These are phyloP conservation scores for Crucihimalaya himalaica DNA, from an alignment of 345 rosid species.

Conservation along the genomic window DNA sequence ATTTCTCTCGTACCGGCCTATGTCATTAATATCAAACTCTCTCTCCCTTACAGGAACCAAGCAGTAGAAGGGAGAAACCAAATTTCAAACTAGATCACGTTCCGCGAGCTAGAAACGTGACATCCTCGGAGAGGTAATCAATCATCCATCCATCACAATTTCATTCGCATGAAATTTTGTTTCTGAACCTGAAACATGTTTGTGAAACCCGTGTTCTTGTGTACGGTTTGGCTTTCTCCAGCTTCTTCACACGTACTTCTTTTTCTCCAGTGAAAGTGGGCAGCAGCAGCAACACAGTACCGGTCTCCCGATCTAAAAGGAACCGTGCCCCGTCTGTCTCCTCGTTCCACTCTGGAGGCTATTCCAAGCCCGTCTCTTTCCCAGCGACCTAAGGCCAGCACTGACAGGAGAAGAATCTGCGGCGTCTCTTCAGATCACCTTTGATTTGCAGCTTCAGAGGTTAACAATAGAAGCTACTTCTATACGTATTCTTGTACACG, in stretches of 20 bases:
- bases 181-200: neutral
- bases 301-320: conserved; percentile 46
- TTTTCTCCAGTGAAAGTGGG: conserved; percentile 60
- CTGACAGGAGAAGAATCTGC: conserved; percentile 26
- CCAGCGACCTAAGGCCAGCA: conserved; percentile 34
- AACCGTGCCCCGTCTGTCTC: conserved; percentile 42
- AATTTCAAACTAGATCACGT: conserved; percentile 52
- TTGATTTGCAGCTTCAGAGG: conserved; percentile 28
- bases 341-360: conserved; percentile 57
- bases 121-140: conserved; percentile 53
- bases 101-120: conserved; percentile 37
- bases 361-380: conserved; percentile 52
- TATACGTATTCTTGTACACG: neutral
- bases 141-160: neutral
- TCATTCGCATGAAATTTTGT: neutral
- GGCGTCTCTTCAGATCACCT: conserved; percentile 16
- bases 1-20: neutral
- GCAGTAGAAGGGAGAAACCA: conserved; percentile 43
- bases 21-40: neutral
- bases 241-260: conserved; percentile 52
- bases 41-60: conserved; percentile 49
- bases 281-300: conserved; percentile 41
- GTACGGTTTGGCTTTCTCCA: conserved; percentile 42
- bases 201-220: conserved; percentile 20
- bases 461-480: neutral